Evolutionary conservation across 2,329 filamentous ascomycete genomes (phyloP), one percentile per base, ranked within the genome.

Genomic region (Calonectria montana): DNA sequence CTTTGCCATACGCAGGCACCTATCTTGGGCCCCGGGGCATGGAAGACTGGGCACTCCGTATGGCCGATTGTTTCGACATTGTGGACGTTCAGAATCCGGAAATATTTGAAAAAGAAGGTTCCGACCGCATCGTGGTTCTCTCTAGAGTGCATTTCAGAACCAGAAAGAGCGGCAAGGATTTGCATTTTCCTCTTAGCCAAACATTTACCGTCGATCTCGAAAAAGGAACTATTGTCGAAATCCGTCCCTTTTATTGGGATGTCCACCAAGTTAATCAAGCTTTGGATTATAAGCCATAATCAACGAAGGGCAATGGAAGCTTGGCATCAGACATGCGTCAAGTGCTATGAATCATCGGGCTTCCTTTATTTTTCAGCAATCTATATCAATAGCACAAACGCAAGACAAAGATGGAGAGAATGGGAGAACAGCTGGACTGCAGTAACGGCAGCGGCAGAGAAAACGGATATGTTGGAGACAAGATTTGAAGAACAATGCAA

Each of bases 181-280:
- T 81, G 61, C 35, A 78, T 4, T 78, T 72, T 16, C 82, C 82
- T 1, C 45, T 83, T 4, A 78, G 75, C 13, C 82, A 84, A 73
- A 72, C 76, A 9, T 63, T 83, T 8, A 80, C 74, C 12, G 79
- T 84, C 37, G 81, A 83, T 71, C 53, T 81, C 16, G 79, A 81
- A 21, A 79, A 77, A 9, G 82, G 81, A 1, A 72, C 77, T 13
- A 80, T 84, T 27, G 73, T 73, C 15, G 75, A 79, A 27, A 79
- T 83, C 0, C 77, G 75, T 65, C 77, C 82, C 1, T 84, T 83
- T 67, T 83, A 84, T 53, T 83, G 83, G 82, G 80, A 84, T 69
- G 81, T 83, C 2, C 67, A 79, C 6, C 70, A 71, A 18, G 2
- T 78, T 18, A 80, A 78, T 59, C 70, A 70, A 31, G 75, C 76